These are phyloP conservation scores for Suillus ampliporus DNA, from an alignment of 768 basidiomycete species.

Conservation along the genomic window DNA sequence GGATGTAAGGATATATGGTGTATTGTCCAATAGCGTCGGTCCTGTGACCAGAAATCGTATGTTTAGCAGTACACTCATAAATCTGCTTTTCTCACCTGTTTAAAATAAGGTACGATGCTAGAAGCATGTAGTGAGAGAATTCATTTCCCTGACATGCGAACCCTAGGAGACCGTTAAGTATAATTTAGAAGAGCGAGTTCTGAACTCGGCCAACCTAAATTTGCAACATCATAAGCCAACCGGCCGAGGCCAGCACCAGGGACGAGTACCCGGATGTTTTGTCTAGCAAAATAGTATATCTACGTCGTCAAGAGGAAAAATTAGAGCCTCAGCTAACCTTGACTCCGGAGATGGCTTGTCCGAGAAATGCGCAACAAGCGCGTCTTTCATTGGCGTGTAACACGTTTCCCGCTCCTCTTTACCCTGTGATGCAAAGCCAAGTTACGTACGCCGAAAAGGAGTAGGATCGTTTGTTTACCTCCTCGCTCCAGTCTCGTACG, in stretches of 20 bases:
- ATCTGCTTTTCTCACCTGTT: conserved; percentile 64
- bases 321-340: background rate
- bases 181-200: conserved; percentile 2
- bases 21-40: conserved; percentile 71
- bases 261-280: conserved; percentile 74
- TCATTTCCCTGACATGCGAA: conserved; percentile 95
- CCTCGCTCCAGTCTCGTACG: conserved; percentile 90
- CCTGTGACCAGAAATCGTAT: conserved; percentile 36
- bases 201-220: conserved; percentile 58
- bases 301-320: background rate
- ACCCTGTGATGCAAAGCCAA: conserved; percentile 53
- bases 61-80: background rate
- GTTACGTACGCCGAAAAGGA: background rate
- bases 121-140: conserved; percentile 94
- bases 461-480: conserved; percentile 50
- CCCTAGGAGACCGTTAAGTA: conserved; percentile 49
- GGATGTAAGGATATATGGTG: conserved; percentile 87
- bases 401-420: conserved; percentile 74
- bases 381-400: conserved; percentile 84
- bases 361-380: conserved; percentile 67
- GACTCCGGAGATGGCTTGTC: conserved; percentile 12
- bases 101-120: conserved; percentile 85
- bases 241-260: conserved; percentile 92
- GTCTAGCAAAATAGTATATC: conserved; percentile 56
- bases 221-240: conserved; percentile 87